Conservation (phyloP, 73 alveolate species). For the Uronychia binucleata region DNA sequence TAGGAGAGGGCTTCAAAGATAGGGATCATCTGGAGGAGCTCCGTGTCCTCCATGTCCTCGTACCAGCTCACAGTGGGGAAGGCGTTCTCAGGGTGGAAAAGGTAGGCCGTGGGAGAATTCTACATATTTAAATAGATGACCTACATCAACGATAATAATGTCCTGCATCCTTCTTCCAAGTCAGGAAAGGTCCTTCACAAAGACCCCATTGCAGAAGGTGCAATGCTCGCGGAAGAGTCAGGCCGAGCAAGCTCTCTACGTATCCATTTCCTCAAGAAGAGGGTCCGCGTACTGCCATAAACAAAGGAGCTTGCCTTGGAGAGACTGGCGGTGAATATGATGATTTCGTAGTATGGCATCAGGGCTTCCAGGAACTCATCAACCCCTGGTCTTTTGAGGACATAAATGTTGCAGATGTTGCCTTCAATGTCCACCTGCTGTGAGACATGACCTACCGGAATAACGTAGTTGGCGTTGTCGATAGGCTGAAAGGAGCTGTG, state of each 20-base stretch:
- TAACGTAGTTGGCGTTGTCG: conserved; percentile 35
- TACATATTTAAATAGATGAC: not conserved
- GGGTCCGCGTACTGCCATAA: conserved; percentile 67
- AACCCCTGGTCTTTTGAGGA: conserved; percentile 65
- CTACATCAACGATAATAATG: conserved; percentile 68
- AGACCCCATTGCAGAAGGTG: conserved; percentile 73
- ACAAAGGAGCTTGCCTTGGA: conserved; percentile 30
- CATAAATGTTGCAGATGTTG: conserved; percentile 53
- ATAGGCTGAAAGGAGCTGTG: conserved; percentile 56
- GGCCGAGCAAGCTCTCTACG: not conserved
- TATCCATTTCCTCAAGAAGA: conserved; percentile 19
- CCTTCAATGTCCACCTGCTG: conserved; percentile 52
- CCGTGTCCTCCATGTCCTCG: conserved; percentile 37
- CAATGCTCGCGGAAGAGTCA: conserved; percentile 89
- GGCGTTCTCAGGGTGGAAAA: conserved; percentile 78
- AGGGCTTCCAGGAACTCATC: conserved; percentile 64
- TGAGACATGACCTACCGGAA: conserved; percentile 14
- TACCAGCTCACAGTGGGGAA: conserved; percentile 67
- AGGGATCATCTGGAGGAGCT: conserved; percentile 16
- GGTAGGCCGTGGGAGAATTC: conserved; percentile 69
- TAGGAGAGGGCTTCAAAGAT: conserved; percentile 1
- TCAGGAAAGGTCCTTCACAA: conserved; percentile 82
- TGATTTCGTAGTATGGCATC: conserved; percentile 49
- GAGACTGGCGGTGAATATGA: conserved; percentile 77
- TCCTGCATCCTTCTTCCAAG: conserved; percentile 83